Evolutionary conservation across 345 rosid genomes (phyloP).

Genomic region (Arabis alpina): DNA sequence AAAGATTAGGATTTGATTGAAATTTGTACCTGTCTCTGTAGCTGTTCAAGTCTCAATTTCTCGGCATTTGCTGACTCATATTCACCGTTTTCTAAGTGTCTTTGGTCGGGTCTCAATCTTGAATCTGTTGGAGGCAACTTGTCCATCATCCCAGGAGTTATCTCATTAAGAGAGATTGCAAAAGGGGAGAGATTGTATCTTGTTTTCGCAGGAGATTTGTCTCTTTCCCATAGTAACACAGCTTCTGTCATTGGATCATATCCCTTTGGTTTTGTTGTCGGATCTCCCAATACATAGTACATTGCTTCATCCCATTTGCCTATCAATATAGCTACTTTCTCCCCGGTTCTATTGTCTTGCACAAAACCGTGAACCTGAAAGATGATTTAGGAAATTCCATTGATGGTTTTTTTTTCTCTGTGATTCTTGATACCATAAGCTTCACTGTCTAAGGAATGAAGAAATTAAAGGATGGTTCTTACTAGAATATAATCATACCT

Average conservation of each 20-base stretch:
- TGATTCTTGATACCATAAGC: background rate
- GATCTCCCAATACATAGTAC: conserved; percentile 94
- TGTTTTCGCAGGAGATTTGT: conserved; percentile 70
- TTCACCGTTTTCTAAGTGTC: conserved; percentile 92
- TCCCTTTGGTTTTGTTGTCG: conserved; percentile 84
- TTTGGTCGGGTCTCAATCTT: conserved; percentile 95
- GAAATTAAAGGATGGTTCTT: background rate
- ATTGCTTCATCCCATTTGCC: conserved; percentile 99
- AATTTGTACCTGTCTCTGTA: conserved; percentile 88
- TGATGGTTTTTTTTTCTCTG: background rate
- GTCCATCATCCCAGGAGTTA: conserved; percentile 73
- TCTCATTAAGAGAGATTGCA: conserved; percentile 89
- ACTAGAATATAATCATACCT: conserved; percentile 2
- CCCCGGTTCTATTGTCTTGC: conserved; percentile 92
- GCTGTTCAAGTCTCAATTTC: conserved; percentile 90
- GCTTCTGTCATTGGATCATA: conserved; percentile 99
- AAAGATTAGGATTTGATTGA: background rate
- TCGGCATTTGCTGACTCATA: conserved; percentile 93
- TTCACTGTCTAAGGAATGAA: background rate
- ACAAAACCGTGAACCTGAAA: conserved; percentile 96
- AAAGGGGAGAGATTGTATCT: conserved; percentile 95
- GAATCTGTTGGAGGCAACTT: conserved; percentile 97
- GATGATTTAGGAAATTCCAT: conserved; percentile 1
- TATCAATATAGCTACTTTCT: conserved; percentile 92
- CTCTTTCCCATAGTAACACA: conserved; percentile 92